A percentile compares a stretch with the other conserved stretches of the same genome.
Evolutionary conservation across 352 stramenopile genomes (phyloP).

Genomic region (Pythium pectinolyticum): DNA sequence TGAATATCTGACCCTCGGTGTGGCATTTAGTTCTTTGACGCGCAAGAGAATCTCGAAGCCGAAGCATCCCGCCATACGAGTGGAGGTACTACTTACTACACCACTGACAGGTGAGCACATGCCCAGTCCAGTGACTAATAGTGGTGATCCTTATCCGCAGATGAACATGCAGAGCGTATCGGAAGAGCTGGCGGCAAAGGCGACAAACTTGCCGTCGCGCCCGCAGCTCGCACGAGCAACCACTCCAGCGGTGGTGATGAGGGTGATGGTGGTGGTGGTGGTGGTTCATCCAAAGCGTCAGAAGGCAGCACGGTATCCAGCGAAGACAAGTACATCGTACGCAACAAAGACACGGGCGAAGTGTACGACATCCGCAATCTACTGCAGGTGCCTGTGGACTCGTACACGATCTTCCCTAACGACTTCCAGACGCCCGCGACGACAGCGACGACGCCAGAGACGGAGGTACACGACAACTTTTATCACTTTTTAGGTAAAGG

Average conservation of each 20-base stretch:
- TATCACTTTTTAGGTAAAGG: too few relatives aligned
- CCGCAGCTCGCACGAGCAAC: not conserved
- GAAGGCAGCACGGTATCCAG: constrained; percentile 16
- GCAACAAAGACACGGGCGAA: constrained; percentile 83
- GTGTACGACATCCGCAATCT: constrained; percentile 77
- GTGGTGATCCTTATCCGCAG: not conserved
- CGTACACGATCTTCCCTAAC: constrained; percentile 77
- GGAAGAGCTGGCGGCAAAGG: not conserved
- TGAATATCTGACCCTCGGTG: not conserved
- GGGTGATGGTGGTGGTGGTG: too few relatives aligned
- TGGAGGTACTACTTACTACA: not conserved
- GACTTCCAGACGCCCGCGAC: constrained; percentile 46
- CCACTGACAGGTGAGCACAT: not conserved
- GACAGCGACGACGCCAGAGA: constrained; percentile 22
- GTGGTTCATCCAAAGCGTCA: constrained; percentile 9
- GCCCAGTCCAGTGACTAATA: too few relatives aligned
- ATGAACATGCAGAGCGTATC: constrained; percentile 1
- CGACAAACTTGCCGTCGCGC: constrained; percentile 12
- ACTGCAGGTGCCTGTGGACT: constrained; percentile 49
- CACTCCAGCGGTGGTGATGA: too few relatives aligned
- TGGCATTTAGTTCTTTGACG: constrained; percentile 63
- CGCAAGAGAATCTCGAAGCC: constrained; percentile 49
- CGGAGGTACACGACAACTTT: too few relatives aligned
- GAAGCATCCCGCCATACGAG: constrained; percentile 29
- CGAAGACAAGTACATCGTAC: constrained; percentile 74